Base-by-base conservation (phyloP, 2,329 filamentous ascomycete genomes). In the Stemphylium lycopersici region DNA sequence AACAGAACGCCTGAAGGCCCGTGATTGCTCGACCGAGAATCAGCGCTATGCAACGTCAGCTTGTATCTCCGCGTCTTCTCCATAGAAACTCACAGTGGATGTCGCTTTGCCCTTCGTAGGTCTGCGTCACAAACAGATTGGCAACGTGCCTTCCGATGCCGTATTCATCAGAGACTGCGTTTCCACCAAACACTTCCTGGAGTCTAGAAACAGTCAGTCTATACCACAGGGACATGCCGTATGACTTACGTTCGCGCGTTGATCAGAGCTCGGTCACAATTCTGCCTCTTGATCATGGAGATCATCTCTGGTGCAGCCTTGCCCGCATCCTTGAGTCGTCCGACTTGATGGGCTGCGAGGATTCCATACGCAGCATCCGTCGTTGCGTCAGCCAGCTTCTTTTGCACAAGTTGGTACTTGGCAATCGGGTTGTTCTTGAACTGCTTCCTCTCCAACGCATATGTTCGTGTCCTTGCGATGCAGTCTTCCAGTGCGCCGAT, bases 111-210 rank as follows among this genome's bases (percentile, higher is more conserved):
- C 95, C 95, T 79, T 99, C 95, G 67, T 99, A 99, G 1, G 93
- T 98, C 79, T 98, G 93, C 49, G 93, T 96, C 48, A 99, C 95
- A 76, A 96, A 99, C 61, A 99, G 77, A 75, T 99, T 99, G 52
- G 93, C 89, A 55, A 97, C 95, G 79, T 98, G 95, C 61, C 95
- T 86, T 13, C 91, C 95, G 70, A 99, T 97, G 58, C 87, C 87
- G 71, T 98, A 99, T 79, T 99, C 95, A 68, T 99, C 95, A 70
- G 92, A 96, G 44, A 95, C 91, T n/a, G 95, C 95, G 72, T 99
- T 99, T 26, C 95, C 95, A 53, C 95, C 95, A 78, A 99, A 97
- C 18, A 99, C 85, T 79, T 99, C 95, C 77, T 99, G 95, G 57
- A 99, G 80, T 56, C 84, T 87, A 54, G 13, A 64, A 40, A 15